Evolutionary conservation across 768 basidiomycete genomes (phyloP), one percentile per base, ranked within the genome.

Genomic region (Leccinum obscurum): DNA sequence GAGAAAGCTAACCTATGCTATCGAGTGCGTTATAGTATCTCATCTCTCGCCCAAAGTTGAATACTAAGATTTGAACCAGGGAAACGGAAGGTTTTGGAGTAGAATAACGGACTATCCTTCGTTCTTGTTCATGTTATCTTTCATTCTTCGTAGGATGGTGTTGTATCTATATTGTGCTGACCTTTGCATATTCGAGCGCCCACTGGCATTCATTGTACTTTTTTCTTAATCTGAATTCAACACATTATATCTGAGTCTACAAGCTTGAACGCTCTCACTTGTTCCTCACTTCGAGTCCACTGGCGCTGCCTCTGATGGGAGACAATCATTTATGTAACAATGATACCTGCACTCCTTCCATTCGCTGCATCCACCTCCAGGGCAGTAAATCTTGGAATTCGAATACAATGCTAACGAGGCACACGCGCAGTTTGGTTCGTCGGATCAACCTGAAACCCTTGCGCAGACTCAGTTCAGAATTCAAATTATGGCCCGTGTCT

Each of bases 1-100:
- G 74, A 86, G 86, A 71, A 95, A 94, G 75, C 72, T 97, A 54
- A 83, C 87, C 46, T 89, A 87, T 70, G 92, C 92, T 20, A 90
- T 93, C 41, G 92, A 93, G 87, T 90, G 66, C 59, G 89, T 80
- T 26, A 44, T 3, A 28, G 28, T 30, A 58, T 53, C 34, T 58
- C 26, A 53, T 52, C 51, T 1, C 24, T 50, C 15, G 39, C n/a
- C 24, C 52, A 35, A 26, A 22, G 32, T 37, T 15, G n/a, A 8
- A n/a, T 59, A 20, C 55, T 69, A 13, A 68, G 52, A 30, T 24
- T 50, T 24, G 56, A 55, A 62, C 1, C 69, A 90, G 88, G 74
- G 89, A 90, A 76, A 89, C 88, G 50, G 88, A 90, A 79, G 89
- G 88, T 17, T 90, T 90, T 60, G 86, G 85, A 52, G 83, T 84